These are phyloP conservation scores for Pichia paraexigua DNA, from an alignment of 805 yeast genomes.

Conservation along the genomic window DNA sequence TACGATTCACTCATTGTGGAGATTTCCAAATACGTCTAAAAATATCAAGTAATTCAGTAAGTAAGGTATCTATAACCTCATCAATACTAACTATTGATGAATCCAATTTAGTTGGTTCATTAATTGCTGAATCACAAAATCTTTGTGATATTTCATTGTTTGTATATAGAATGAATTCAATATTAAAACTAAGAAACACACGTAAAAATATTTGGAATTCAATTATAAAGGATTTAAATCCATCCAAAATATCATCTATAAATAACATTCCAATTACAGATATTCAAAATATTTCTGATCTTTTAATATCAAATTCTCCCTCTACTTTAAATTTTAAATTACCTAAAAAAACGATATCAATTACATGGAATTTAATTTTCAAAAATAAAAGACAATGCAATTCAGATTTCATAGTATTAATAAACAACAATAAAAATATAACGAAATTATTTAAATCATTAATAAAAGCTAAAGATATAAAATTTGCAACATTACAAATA, in stretches of 20 bases:
- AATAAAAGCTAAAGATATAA: constrained; percentile 3
- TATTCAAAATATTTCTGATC: neutral
- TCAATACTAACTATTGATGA: neutral
- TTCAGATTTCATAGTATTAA: constrained; percentile 1
- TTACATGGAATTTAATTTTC: neutral
- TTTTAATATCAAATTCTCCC: neutral
- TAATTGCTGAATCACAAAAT: neutral
- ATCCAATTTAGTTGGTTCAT: neutral
- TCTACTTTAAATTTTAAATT: neutral
- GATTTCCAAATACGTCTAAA: neutral
- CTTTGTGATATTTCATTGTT: neutral
- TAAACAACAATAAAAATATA: constrained; percentile 9
- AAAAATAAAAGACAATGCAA: neutral
- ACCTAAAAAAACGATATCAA: neutral
- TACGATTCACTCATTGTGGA: neutral
- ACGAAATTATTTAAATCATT: constrained; percentile 5
- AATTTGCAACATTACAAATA: constrained; percentile 5
- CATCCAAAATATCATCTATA: neutral
- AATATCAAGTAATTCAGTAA: neutral
- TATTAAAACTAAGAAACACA: constrained; percentile 6
- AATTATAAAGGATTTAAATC: neutral
- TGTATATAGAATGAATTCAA: constrained; percentile 4
- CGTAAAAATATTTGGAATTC: constrained; percentile 1
- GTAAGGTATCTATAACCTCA: neutral
- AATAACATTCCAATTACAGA: neutral